Evolutionary conservation across 31 red algal genomes (phyloP).

Genomic region (Odonthalia washingtoniensis): DNA sequence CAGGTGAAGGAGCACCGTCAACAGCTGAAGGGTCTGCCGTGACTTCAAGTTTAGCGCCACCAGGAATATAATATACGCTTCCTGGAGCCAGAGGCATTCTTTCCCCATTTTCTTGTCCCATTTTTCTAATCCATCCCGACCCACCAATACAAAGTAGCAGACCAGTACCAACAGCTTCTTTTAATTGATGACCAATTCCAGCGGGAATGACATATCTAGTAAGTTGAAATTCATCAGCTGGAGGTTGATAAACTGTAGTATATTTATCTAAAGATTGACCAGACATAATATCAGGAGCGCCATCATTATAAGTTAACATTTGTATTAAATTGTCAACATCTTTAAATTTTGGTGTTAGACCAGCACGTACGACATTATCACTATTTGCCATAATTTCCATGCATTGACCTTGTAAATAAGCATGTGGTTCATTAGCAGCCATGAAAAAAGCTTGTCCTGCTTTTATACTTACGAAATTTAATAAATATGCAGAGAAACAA

Average conservation of each 20-base stretch:
- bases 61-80: slow-evolving; percentile 62
- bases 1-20: slow-evolving; percentile 37
- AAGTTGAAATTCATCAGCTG: slow-evolving; percentile 75
- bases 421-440: slow-evolving; percentile 97
- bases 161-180: slow-evolving; percentile 30
- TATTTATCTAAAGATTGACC: slow-evolving; percentile 40
- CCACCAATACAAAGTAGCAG: slow-evolving; percentile 77
- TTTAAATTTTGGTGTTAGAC: slow-evolving; percentile 93
- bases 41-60: background rate
- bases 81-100: slow-evolving; percentile 49
- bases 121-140: slow-evolving; percentile 38
- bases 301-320: slow-evolving; percentile 89
- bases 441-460: slow-evolving; percentile 93
- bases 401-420: slow-evolving; percentile 88
- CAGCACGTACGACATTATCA: slow-evolving; percentile 99
- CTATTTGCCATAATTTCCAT: slow-evolving; percentile 97
- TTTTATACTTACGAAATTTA: slow-evolving; percentile 80
- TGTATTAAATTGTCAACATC: slow-evolving; percentile 81
- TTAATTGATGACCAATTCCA: slow-evolving; percentile 5
- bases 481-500: slow-evolving; percentile 86
- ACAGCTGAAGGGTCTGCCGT: slow-evolving; percentile 19
- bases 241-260: slow-evolving; percentile 67
- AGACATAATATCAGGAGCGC: slow-evolving; percentile 43
- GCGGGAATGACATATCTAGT: slow-evolving; percentile 44
- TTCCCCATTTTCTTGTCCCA: background rate